These are phyloP conservation scores for Xerocomellus amylosporus DNA, from an alignment of 768 basidiomycete species.

Conservation along the genomic window DNA sequence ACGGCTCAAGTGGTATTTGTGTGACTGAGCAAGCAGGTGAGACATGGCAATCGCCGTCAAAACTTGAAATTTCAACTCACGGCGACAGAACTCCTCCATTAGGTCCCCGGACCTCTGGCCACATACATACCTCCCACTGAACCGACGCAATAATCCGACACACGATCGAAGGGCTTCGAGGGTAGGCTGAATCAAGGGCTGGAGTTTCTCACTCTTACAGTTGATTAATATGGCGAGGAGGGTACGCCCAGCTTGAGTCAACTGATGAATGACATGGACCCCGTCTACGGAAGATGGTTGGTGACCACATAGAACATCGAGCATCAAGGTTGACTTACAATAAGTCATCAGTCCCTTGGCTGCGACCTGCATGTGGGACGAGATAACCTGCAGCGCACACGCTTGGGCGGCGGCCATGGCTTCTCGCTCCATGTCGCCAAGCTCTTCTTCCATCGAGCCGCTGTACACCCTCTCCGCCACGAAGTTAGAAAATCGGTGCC, in stretches of 20 bases:
- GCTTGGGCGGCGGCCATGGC: slow-evolving; percentile 75
- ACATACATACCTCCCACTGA: slow-evolving; percentile 90
- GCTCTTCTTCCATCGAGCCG: slow-evolving; percentile 47
- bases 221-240: slow-evolving; percentile 84
- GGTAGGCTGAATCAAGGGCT: slow-evolving; percentile 74
- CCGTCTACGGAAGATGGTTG: slow-evolving; percentile 55
- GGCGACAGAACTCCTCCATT: slow-evolving; percentile 92
- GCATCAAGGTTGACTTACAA: slow-evolving; percentile 51
- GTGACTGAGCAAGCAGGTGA: slow-evolving; percentile 50
- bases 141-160: slow-evolving; percentile 80
- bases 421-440: slow-evolving; percentile 68
- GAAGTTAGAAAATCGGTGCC: slow-evolving; percentile 79
- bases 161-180: slow-evolving; percentile 86
- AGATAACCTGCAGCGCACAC: slow-evolving; percentile 78
- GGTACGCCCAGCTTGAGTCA: slow-evolving; percentile 91
- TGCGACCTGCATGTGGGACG: slow-evolving; percentile 80
- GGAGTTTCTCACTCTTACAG: slow-evolving; percentile 76
- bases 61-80: slow-evolving; percentile 39
- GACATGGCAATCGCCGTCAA: slow-evolving; percentile 1
- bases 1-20: slow-evolving; percentile 79
- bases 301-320: slow-evolving; percentile 6
- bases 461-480: slow-evolving; percentile 64
- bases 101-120: slow-evolving; percentile 88
- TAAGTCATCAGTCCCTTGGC: slow-evolving; percentile 92
- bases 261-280: slow-evolving; percentile 92